Base-by-base conservation (phyloP, 2,329 filamentous ascomycete species). In the Canariomyces notabilis region DNA sequence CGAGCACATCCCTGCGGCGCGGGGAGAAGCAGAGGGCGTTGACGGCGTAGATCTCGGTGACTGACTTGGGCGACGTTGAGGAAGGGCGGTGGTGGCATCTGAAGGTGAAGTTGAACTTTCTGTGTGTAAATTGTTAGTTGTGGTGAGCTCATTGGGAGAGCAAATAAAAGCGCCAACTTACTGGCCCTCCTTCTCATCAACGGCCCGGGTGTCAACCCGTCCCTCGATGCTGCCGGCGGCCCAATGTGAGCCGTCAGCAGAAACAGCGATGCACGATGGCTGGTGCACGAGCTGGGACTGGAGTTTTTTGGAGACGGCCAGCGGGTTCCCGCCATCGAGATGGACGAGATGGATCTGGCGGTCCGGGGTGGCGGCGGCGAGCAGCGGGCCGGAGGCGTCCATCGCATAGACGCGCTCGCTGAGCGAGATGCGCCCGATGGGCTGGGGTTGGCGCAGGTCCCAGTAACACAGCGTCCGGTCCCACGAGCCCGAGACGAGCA, bases 381-480 rank as follows among this genome's bases (percentile, higher is more conserved):
- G 57, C 8, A 63, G 48, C n/a, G 42, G 19, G 22, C 51, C 53
- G 37, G 53, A 56, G 2, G 61, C 42, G 51, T 66, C 66, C 58
- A 68, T 63, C 37, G 60, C 42, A 48, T 64, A 67, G 43, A 79
- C 67, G 44, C 76, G 73, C 50, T 79, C 75, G 53, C 69, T 64
- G 55, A 73, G 75, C 20, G 67, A 61, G 18, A 79, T 51, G 14
- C 64, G 63, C 18, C 65, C 71, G 44, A 75, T 69, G 7, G 73
- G 65, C 5, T 51, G 46, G 9, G 61, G 62, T 57, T 71, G 68
- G 42, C 76, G 72, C 34, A 77, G 48, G 58, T 80, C 76, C 76
- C 76, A 80, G 63, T 74, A 76, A 57, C 73, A 74, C 55, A 79
- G 66, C 2, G 73, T 79, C 59, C 70, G 72, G 63, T 80, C 76